Evolutionary conservation across 495 filamentous ascomycete species (phyloP).

Genomic region (Coniosporium apollinis): DNA sequence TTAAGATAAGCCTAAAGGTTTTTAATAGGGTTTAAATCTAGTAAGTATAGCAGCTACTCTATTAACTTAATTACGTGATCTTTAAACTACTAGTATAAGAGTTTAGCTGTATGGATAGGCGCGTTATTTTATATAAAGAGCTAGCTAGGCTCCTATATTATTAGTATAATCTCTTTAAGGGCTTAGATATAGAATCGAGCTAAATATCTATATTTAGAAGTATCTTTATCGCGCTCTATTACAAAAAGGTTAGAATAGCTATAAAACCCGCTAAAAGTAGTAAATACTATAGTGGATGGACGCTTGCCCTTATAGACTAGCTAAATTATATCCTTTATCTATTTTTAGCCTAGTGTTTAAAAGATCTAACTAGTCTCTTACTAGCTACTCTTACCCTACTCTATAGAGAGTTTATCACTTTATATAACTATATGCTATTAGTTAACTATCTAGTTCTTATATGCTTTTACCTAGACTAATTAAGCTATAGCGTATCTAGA

Average conservation of each 20-base stretch:
- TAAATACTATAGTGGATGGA: not conserved
- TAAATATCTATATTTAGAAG: not conserved
- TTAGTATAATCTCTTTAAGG: not conserved
- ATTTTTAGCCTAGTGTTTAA: not conserved
- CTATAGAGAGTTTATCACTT: slow-evolving; percentile 2
- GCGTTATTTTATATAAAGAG: slow-evolving; percentile 7
- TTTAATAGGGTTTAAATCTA: slow-evolving; percentile 8
- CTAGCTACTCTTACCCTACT: not conserved
- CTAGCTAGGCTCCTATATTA: slow-evolving; percentile 2
- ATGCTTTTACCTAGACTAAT: not conserved
- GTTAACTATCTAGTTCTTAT: not conserved
- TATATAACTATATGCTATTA: not conserved
- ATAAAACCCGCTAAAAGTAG: not conserved
- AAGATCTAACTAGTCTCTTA: slow-evolving; percentile 1
- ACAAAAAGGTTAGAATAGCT: not conserved
- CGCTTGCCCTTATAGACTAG: not conserved
- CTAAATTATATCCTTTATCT: slow-evolving; percentile 1
- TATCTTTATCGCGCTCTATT: not conserved
- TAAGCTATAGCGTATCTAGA: not conserved
- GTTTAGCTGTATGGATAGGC: slow-evolving; percentile 1
- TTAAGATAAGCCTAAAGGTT: slow-evolving; percentile 4
- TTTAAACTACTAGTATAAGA: slow-evolving; percentile 2
- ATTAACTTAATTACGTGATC: slow-evolving; percentile 2
- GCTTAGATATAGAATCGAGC: not conserved
- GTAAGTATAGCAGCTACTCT: slow-evolving; percentile 7